Evolutionary conservation across 1,139 yeast species (phyloP).

Genomic region (Candida gigantensis): DNA sequence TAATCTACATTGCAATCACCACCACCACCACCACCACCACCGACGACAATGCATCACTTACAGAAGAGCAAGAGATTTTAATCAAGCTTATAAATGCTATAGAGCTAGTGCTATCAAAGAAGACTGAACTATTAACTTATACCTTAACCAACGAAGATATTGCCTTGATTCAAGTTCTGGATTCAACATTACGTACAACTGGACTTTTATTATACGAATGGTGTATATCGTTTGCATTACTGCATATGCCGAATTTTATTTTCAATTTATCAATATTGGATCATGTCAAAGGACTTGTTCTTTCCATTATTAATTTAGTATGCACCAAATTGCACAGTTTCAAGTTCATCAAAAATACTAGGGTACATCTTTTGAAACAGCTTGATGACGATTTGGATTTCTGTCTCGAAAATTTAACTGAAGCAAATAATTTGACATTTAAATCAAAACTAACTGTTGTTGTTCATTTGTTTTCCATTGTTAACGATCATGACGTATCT

Average conservation of each 20-base stretch:
- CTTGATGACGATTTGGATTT: conserved; percentile 16
- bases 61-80: conserved; percentile 7
- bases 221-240: conserved; percentile 30
- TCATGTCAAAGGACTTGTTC: conserved; percentile 31
- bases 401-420: conserved; percentile 13
- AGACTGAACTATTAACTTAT: conserved; percentile 16
- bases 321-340: conserved; percentile 31
- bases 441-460: conserved; percentile 15
- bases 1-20: conserved; percentile 10
- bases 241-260: conserved; percentile 25
- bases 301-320: conserved; percentile 33
- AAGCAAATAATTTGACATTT: conserved; percentile 2
- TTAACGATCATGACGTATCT: conserved; percentile 41
- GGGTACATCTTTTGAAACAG: conserved; percentile 17
- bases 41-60: too few species aligned
- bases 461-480: conserved; percentile 35
- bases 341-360: conserved; percentile 23
- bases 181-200: background rate
- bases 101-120: conserved; percentile 16
- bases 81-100: conserved; percentile 12
- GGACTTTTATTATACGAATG: conserved; percentile 28
- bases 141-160: conserved; percentile 14
- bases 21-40: too few species aligned
- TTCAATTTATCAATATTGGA: conserved; percentile 19
- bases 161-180: conserved; percentile 12